Conservation (phyloP, 2,329 filamentous ascomycete genomes). For the Dothistroma pini region DNA sequence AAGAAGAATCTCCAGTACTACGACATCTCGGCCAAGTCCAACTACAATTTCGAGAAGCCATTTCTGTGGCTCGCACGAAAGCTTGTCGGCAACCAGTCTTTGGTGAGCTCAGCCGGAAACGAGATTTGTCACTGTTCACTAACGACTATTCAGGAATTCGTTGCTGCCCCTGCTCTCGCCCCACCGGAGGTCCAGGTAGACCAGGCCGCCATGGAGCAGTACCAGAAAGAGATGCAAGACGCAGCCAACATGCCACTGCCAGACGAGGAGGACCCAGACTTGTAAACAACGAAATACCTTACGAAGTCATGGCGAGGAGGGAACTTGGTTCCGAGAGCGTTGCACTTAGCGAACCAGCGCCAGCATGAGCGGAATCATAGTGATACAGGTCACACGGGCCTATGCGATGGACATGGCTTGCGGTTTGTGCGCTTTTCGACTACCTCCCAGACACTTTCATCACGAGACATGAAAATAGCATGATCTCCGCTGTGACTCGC, state of each 20-base stretch:
- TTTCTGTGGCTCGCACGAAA: constrained; percentile 99
- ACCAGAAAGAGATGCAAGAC: constrained; percentile 81
- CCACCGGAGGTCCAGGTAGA: constrained; percentile 91
- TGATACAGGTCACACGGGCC: constrained; percentile 26
- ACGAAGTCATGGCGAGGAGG: constrained; percentile 22
- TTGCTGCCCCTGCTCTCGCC: constrained; percentile 89
- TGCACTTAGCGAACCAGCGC: constrained; percentile 20
- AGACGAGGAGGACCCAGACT: constrained; percentile 80
- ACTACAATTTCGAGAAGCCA: constrained; percentile 99
- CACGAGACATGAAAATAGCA: constrained; percentile 16
- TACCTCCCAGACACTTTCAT: constrained; percentile 18
- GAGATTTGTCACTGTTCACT: constrained; percentile 20
- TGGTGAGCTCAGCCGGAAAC: constrained; percentile 56
- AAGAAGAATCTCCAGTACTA: constrained; percentile 99
- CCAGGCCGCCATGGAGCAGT: constrained; percentile 72
- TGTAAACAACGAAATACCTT: constrained; percentile 39
- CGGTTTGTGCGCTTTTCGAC: constrained; percentile 28
- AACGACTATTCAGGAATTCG: constrained; percentile 69
- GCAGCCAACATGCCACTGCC: constrained; percentile 83
- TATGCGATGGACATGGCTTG: constrained; percentile 27
- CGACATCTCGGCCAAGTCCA: constrained; percentile 99
- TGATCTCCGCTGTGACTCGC: constrained; percentile 18
- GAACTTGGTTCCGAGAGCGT: constrained; percentile 13
- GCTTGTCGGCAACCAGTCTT: constrained; percentile 85
- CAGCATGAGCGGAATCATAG: constrained; percentile 13